Evolutionary conservation across 768 basidiomycete species (phyloP).

Genomic region (Mycena indigotica): DNA sequence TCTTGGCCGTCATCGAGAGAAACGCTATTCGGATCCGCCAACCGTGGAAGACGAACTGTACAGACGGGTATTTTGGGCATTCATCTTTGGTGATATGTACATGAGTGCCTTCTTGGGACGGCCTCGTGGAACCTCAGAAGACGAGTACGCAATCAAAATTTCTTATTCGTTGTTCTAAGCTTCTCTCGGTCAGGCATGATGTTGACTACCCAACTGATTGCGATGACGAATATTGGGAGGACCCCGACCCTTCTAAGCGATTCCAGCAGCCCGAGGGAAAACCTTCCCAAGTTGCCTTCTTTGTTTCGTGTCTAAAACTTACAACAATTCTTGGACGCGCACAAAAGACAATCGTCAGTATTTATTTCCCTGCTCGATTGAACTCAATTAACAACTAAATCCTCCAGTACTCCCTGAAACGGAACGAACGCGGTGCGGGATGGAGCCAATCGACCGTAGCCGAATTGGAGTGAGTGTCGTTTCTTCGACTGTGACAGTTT

Average conservation of each 20-base stretch:
- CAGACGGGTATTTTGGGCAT: conserved; percentile 14
- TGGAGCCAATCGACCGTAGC: conserved; percentile 48
- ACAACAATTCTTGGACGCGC: conserved; percentile 51
- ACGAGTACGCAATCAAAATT: conserved; percentile 47
- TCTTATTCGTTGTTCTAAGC: too few species aligned
- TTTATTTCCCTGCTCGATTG: background rate
- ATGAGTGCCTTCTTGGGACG: conserved; percentile 51
- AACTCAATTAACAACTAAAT: background rate
- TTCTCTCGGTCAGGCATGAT: conserved; percentile 48
- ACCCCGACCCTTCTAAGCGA: conserved; percentile 37
- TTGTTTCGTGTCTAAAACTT: conserved; percentile 45
- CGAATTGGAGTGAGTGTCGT: conserved; percentile 40
- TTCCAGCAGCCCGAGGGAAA: conserved; percentile 55
- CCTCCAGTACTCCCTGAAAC: conserved; percentile 15
- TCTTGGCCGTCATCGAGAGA: conserved; percentile 14
- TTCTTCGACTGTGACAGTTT: background rate
- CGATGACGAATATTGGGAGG: conserved; percentile 64
- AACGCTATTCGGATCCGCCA: conserved; percentile 11
- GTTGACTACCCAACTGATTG: conserved; percentile 55
- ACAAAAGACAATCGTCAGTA: conserved; percentile 52
- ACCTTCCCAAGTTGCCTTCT: conserved; percentile 44
- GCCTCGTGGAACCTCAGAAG: conserved; percentile 57
- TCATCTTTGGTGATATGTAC: conserved; percentile 10
- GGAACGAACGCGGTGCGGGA: conserved; percentile 19
- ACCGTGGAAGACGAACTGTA: conserved; percentile 18